Percentiles rank a stretch among this genome's conserved stretches.
Conservation (phyloP, 2,329 filamentous ascomycete species). For the Fusarium sp. region DNA sequence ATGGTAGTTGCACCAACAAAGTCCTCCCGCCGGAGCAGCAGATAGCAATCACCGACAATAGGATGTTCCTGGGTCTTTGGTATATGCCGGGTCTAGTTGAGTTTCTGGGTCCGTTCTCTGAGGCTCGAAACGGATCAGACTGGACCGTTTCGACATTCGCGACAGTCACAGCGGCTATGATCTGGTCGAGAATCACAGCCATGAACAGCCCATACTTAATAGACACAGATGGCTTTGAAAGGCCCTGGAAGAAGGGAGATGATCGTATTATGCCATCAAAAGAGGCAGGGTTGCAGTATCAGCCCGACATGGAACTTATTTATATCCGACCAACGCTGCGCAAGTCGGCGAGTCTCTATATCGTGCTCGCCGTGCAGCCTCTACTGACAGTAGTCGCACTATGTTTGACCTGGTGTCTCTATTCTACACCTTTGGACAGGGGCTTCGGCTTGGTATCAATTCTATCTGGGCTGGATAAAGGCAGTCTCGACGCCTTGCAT, state of each 20-base stretch:
- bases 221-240: not conserved
- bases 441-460: slow-evolving; percentile 13
- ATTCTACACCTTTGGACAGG: slow-evolving; percentile 1
- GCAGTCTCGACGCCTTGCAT: not conserved
- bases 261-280: not conserved
- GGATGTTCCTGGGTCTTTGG: slow-evolving; percentile 2
- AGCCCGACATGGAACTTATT: not conserved
- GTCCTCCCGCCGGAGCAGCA: slow-evolving; percentile 4
- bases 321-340: not conserved
- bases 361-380: slow-evolving; percentile 7
- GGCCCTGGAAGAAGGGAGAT: not conserved
- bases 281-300: not conserved
- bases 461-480: not conserved
- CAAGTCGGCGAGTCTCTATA: slow-evolving; percentile 1
- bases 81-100: slow-evolving; percentile 6
- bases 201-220: not conserved
- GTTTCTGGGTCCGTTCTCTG: slow-evolving; percentile 10
- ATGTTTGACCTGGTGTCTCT: not conserved
- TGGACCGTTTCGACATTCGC: slow-evolving; percentile 1
- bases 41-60: not conserved
- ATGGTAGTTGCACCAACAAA: slow-evolving; percentile 1
- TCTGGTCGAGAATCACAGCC: slow-evolving; percentile 7
- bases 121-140: not conserved
- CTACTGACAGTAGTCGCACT: slow-evolving; percentile 1
- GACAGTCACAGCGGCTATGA: slow-evolving; percentile 1